These are phyloP conservation scores for Saxispiralis lemnorum DNA, from an alignment of 495 filamentous ascomycete species.

Conservation along the genomic window DNA sequence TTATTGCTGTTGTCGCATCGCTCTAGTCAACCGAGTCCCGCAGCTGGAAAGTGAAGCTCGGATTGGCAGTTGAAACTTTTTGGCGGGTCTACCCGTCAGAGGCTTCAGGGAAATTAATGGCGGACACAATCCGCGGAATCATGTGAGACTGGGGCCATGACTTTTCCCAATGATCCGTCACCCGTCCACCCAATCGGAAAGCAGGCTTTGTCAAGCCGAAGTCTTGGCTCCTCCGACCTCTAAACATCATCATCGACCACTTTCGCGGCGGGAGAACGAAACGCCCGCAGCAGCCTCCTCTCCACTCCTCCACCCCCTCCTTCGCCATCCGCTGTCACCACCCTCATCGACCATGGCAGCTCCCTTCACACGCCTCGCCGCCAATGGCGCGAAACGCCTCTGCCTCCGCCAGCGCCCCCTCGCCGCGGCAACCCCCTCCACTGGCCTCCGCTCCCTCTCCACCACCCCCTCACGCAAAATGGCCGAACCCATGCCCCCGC, in stretches of 20 bases:
- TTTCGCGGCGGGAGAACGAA: background rate
- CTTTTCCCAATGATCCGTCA: too few relatives aligned
- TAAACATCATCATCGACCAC: conserved; percentile 4
- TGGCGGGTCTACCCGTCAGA: too few relatives aligned
- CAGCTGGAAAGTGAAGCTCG: too few relatives aligned
- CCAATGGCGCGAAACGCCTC: conserved; percentile 45
- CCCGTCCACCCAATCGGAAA: too few relatives aligned
- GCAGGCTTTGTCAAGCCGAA: background rate
- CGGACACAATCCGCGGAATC: too few relatives aligned
- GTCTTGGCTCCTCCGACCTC: background rate
- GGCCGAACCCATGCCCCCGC: conserved; percentile 22
- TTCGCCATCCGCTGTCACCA: conserved; percentile 1
- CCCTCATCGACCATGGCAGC: conserved; percentile 38
- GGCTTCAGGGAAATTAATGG: too few relatives aligned
- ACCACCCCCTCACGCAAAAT: conserved; percentile 45
- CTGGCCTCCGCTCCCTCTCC: conserved; percentile 43
- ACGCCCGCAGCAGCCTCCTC: background rate
- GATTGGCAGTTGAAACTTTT: too few relatives aligned
- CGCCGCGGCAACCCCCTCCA: conserved; percentile 12
- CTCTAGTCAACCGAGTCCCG: too few relatives aligned
- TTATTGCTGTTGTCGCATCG: too few relatives aligned
- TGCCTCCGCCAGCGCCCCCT: conserved; percentile 28
- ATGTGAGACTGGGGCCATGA: too few relatives aligned
- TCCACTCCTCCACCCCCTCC: conserved; percentile 1
- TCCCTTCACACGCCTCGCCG: conserved; percentile 42